Conservation (phyloP, 2,329 filamentous ascomycete species). For the Venturia aucupariae region DNA sequence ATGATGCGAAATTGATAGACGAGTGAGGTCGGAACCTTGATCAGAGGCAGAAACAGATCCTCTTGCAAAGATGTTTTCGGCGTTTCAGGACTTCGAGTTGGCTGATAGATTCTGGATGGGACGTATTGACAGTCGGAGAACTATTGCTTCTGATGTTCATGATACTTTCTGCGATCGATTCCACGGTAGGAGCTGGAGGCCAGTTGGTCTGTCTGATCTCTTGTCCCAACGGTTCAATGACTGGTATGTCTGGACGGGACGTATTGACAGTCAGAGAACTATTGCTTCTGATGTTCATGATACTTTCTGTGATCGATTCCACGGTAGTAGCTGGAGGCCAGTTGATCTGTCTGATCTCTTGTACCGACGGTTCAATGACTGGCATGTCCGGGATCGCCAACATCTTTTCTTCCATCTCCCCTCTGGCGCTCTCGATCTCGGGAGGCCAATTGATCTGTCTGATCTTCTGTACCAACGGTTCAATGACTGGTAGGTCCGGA, state of each 20-base stretch:
- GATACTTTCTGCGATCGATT: neutral
- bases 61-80: neutral
- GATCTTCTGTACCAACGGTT: neutral
- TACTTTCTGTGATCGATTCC: neutral
- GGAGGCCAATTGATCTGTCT: too few species aligned
- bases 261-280: neutral
- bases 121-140: neutral
- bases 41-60: neutral
- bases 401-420: neutral
- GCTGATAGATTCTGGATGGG: neutral
- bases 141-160: neutral
- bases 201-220: neutral
- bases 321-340: neutral
- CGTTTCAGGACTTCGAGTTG: neutral
- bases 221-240: neutral
- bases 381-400: too few species aligned
- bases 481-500: neutral
- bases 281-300: neutral
- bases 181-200: neutral
- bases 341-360: too few species aligned
- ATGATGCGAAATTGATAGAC: slow-evolving; percentile 23
- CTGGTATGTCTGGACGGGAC: neutral
- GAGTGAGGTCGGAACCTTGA: neutral
- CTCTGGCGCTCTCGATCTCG: neutral
- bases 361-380: too few species aligned